These are phyloP conservation scores for Loxodes magnus DNA, from an alignment of 73 alveolate species.

Conservation along the genomic window DNA sequence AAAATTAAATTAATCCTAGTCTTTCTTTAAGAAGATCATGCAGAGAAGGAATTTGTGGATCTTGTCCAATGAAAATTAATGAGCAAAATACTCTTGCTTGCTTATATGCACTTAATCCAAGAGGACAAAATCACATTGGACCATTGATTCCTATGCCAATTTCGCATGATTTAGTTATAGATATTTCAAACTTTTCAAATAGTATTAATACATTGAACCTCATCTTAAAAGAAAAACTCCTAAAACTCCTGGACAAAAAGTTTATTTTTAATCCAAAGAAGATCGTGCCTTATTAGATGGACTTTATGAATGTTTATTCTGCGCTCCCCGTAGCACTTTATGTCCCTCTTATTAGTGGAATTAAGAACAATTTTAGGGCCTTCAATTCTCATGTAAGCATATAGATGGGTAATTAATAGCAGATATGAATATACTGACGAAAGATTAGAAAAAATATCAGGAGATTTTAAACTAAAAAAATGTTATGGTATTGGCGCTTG, in stretches of 20 bases:
- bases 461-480: slow-evolving; percentile 63
- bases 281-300: slow-evolving; percentile 85
- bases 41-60: slow-evolving; percentile 95
- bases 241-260: slow-evolving; percentile 72
- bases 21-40: slow-evolving; percentile 78
- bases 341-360: slow-evolving; percentile 99
- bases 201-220: slow-evolving; percentile 91
- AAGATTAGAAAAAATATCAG: slow-evolving; percentile 61
- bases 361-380: slow-evolving; percentile 76
- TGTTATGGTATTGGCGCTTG: slow-evolving; percentile 73
- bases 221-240: slow-evolving; percentile 88
- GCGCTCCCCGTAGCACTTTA: slow-evolving; percentile 90
- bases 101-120: too few species aligned
- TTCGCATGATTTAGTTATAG: slow-evolving; percentile 89
- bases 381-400: slow-evolving; percentile 50
- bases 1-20: slow-evolving; percentile 78
- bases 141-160: too few species aligned
- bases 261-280: slow-evolving; percentile 76
- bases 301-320: slow-evolving; percentile 76
- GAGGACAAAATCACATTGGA: too few species aligned
- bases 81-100: slow-evolving; percentile 88
- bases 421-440: slow-evolving; percentile 52
- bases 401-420: slow-evolving; percentile 49
- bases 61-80: slow-evolving; percentile 89
- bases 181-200: slow-evolving; percentile 88